Evolutionary conservation across 1,139 yeast species (phyloP).

Genomic region (Hyphopichia burtonii): DNA sequence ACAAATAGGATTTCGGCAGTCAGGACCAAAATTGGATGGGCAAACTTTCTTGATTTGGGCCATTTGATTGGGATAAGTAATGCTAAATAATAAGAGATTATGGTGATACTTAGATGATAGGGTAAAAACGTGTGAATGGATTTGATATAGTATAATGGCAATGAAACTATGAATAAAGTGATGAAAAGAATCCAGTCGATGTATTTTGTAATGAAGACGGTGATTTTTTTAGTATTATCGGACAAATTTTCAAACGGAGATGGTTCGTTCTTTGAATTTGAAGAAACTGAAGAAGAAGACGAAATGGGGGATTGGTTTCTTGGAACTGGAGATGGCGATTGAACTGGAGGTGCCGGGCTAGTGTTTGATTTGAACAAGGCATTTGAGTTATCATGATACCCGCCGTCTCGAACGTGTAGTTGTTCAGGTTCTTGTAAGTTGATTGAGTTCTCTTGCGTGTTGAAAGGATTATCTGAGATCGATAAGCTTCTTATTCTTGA

Average conservation of each 20-base stretch:
- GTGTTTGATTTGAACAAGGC: not conserved
- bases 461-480: conserved; percentile 18
- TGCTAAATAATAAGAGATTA: conserved; percentile 54
- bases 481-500: conserved; percentile 4
- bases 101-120: conserved; percentile 60
- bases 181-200: conserved; percentile 58
- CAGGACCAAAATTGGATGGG: conserved; percentile 72
- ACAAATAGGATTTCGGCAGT: conserved; percentile 61
- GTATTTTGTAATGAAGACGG: conserved; percentile 41
- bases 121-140: conserved; percentile 56
- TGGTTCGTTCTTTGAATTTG: not conserved
- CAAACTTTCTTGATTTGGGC: conserved; percentile 47
- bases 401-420: conserved; percentile 9
- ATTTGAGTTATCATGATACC: not conserved
- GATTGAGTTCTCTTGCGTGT: conserved; percentile 8
- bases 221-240: conserved; percentile 23
- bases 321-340: not conserved
- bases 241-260: conserved; percentile 7
- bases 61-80: conserved; percentile 48
- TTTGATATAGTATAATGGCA: conserved; percentile 51
- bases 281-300: conserved; percentile 1
- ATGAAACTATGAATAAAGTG: conserved; percentile 48
- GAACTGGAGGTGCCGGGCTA: not conserved
- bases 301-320: not conserved
- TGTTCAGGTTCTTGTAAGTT: conserved; percentile 18